These are phyloP conservation scores for Theobroma grandiflorum DNA, from an alignment of 441 rosid genomes.

Conservation along the genomic window DNA sequence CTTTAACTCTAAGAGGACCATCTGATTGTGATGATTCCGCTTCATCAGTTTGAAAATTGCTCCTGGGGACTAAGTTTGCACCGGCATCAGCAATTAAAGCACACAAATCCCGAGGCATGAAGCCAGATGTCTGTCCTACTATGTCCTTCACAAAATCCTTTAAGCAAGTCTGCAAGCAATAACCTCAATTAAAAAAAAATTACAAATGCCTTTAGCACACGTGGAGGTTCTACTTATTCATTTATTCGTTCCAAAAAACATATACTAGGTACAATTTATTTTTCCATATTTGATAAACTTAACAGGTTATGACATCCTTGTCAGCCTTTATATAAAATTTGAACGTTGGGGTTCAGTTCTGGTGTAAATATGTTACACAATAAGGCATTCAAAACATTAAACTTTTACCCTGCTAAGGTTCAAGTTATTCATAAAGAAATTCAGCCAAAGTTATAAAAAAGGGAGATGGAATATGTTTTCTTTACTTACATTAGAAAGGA, in stretches of 20 bases:
- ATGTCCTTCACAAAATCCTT: conserved; percentile 73
- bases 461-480: background rate
- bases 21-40: conserved; percentile 40
- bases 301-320: background rate
- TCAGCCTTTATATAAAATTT: conserved; percentile 14
- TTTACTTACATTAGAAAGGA: conserved; percentile 69
- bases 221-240: conserved; percentile 1
- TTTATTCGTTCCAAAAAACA: background rate
- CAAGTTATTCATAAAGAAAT: conserved; percentile 17
- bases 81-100: conserved; percentile 96
- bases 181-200: conserved; percentile 29
- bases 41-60: conserved; percentile 45
- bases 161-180: conserved; percentile 62
- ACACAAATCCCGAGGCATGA: conserved; percentile 83
- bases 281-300: conserved; percentile 8
- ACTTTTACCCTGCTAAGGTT: background rate
- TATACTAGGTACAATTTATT: background rate
- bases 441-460: conserved; percentile 4
- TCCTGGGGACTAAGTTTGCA: conserved; percentile 61
- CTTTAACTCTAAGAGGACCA: conserved; percentile 45
- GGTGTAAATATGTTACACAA: background rate
- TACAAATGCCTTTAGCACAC: conserved; percentile 18
- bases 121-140: conserved; percentile 95
- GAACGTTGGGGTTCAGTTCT: conserved; percentile 4
- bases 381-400: conserved; percentile 1